Conservation (phyloP, 306 rosid species). For the Quercus alba region DNA sequence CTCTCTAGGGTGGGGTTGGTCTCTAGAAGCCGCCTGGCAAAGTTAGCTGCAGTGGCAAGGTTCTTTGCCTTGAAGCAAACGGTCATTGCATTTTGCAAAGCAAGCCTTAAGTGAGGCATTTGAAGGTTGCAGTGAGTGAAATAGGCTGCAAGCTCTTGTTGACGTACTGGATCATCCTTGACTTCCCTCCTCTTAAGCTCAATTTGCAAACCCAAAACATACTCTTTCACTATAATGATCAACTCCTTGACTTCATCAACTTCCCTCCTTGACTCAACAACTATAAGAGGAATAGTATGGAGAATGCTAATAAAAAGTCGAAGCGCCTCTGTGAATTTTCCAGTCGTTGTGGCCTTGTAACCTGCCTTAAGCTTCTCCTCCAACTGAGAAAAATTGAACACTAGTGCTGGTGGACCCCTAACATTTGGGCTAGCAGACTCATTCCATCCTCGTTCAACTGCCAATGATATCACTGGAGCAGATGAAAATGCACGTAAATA, state of each 20-base stretch:
- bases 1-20: constrained; percentile 75
- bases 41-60: constrained; percentile 80
- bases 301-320: constrained; percentile 60
- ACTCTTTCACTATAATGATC: constrained; percentile 73
- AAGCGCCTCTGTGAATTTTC: constrained; percentile 76
- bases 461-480: constrained; percentile 67
- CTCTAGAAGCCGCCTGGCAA: constrained; percentile 83
- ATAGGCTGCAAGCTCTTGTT: constrained; percentile 95
- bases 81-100: constrained; percentile 64
- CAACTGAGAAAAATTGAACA: constrained; percentile 65
- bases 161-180: constrained; percentile 60
- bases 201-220: constrained; percentile 75
- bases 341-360: constrained; percentile 78
- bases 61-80: constrained; percentile 81
- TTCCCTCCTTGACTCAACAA: constrained; percentile 89
- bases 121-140: constrained; percentile 96
- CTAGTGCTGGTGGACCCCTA: constrained; percentile 76
- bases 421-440: constrained; percentile 77
- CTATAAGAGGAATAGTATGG: constrained; percentile 75
- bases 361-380: constrained; percentile 91
- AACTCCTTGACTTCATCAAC: constrained; percentile 94
- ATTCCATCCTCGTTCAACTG: constrained; percentile 88
- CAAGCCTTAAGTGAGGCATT: constrained; percentile 85
- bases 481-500: constrained; percentile 76
- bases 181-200: constrained; percentile 81